Evolutionary conservation across 2,329 filamentous ascomycete species (phyloP).

Genomic region (Diaporthe nobilis): DNA sequence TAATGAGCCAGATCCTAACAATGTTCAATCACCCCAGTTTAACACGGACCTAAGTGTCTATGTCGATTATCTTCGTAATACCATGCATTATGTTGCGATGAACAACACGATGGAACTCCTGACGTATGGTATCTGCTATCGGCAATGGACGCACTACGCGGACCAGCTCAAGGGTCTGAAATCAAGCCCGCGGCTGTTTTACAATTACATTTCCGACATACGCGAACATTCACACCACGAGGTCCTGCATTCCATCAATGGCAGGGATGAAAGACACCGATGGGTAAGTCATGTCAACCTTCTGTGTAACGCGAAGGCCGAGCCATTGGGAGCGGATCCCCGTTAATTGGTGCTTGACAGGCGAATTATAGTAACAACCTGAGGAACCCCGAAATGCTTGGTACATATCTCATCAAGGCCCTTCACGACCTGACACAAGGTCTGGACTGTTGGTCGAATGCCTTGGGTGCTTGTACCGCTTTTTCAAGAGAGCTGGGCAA

Average conservation of each 20-base stretch:
- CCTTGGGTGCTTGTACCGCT: background rate
- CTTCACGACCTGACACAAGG: background rate
- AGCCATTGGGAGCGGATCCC: too few relatives aligned
- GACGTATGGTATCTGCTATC: background rate
- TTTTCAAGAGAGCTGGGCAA: too few relatives aligned
- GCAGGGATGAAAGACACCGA: background rate
- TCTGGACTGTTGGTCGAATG: background rate
- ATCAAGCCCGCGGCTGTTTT: background rate
- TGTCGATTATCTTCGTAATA: background rate
- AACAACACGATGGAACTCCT: background rate
- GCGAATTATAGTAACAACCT: background rate
- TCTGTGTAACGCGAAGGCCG: background rate
- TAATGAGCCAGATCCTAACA: too few relatives aligned
- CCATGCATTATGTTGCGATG: background rate
- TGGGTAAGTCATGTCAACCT: background rate
- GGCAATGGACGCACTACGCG: too few relatives aligned
- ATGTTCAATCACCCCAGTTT: too few relatives aligned
- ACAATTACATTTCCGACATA: background rate
- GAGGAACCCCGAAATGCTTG: background rate
- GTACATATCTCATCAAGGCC: background rate
- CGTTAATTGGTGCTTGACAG: background rate
- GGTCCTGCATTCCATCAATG: background rate
- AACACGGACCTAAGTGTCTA: background rate
- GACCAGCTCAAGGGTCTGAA: background rate
- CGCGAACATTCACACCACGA: background rate